Evolutionary conservation across 2,329 filamentous ascomycete species (phyloP), one percentile per base, ranked within the genome.

Genomic region (Apiospora kogelbergensis): DNA sequence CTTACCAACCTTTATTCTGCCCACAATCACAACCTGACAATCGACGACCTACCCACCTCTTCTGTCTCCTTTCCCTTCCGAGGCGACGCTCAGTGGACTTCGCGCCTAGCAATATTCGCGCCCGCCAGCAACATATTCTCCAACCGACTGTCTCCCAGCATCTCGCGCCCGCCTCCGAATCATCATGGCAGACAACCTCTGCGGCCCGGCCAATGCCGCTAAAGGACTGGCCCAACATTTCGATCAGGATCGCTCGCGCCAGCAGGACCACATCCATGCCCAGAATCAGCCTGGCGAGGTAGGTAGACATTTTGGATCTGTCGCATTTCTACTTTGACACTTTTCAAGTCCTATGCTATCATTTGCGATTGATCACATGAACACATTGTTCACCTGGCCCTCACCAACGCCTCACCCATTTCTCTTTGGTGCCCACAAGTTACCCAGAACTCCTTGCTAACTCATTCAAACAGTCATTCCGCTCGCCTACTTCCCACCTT

Each of bases 191-290:
- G 80, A 83, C 70, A 76, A 74, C 66, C 72, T 93, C 68, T 95
- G 92, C 78, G 91, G 92, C 70, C 91, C 92, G 22, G 92, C 92
- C 15, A 94, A 92, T 80, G 86, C 91, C 71, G 86, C 93, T 67
- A 92, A 93, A 79, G 90, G 87, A 76, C 89, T 94, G 77, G 87
- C 91, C 75, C 90, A 91, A 74, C 91, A 94, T 78, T 83, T 88
- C 13, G 85, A 90, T 65, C 85, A 88, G 71, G 91, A 94, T 77
- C 85, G 90, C 68, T 90, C 90, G 11, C 83, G 92, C 65, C 91
- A 94, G 76, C 92, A 93, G 78, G 92, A 94, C 79, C 89, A 91
- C 66, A 75, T 92, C 63, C 72, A 41, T 9, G 41, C 22, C 20
- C 42, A 24, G 7, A 22, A 24, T 37, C 41, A 67, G 45, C 45